These are phyloP conservation scores for Cutaneotrichosporon sp. DNA, from an alignment of 1,284 basidiomycete genomes.

Conservation along the genomic window DNA sequence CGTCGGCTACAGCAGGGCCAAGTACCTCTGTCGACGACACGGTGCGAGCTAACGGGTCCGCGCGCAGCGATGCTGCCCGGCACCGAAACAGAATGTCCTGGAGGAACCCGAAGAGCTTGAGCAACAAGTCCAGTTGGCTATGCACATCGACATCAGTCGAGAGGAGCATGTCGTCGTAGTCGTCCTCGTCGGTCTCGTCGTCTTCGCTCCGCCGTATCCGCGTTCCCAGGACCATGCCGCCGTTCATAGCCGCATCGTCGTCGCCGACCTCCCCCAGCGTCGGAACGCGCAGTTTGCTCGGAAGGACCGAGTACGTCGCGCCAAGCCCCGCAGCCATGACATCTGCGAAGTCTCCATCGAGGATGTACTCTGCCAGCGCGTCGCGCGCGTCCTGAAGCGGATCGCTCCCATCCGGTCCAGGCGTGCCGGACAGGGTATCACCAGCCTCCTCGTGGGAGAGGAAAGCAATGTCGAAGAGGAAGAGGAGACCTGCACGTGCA, in stretches of 20 bases:
- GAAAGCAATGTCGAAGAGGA: slow-evolving; percentile 92
- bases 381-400: slow-evolving; percentile 74
- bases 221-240: slow-evolving; percentile 50
- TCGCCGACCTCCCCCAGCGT: slow-evolving; percentile 56
- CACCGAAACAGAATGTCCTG: slow-evolving; percentile 64
- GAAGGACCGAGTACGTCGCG: slow-evolving; percentile 81
- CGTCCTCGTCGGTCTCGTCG: slow-evolving; percentile 44
- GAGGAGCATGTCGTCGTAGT: slow-evolving; percentile 52
- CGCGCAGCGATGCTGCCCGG: slow-evolving; percentile 21
- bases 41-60: slow-evolving; percentile 17
- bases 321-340: slow-evolving; percentile 90
- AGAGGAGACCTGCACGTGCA: slow-evolving; percentile 82
- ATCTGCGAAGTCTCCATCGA: slow-evolving; percentile 93
- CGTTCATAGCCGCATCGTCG: slow-evolving; percentile 51
- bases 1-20: slow-evolving; percentile 70
- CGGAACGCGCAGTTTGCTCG: slow-evolving; percentile 63
- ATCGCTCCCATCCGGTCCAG: slow-evolving; percentile 50
- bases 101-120: slow-evolving; percentile 84
- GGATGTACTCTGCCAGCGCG: slow-evolving; percentile 84
- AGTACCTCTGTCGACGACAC: slow-evolving; percentile 48
- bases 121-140: slow-evolving; percentile 74
- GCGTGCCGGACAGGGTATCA: slow-evolving; percentile 24
- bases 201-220: slow-evolving; percentile 42
- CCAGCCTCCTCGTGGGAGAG: slow-evolving; percentile 45
- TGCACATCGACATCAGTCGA: slow-evolving; percentile 72